Conservation (phyloP, 108 stramenopile genomes). For the Conticribra guillardii region DNA sequence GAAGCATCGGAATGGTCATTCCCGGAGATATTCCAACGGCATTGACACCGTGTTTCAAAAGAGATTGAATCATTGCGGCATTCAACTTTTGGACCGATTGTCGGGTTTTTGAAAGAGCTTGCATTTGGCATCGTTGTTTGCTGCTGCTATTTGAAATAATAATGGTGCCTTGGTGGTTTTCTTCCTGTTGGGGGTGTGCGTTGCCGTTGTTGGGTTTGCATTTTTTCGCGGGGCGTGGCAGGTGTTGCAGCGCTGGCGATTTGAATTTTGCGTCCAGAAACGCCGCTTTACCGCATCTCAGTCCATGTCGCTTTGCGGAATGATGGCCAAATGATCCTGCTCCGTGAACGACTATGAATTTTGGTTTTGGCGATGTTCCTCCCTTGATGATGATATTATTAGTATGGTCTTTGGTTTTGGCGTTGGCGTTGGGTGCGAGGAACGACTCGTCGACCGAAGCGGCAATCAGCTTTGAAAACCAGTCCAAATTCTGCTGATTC, state of each 20-base stretch:
- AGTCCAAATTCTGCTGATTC: constrained; percentile 54
- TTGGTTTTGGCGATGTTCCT: constrained; percentile 1
- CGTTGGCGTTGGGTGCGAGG: constrained; percentile 5
- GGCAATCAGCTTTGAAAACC: constrained; percentile 62
- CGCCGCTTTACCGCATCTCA: constrained; percentile 53
- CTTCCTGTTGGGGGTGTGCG: too few species aligned
- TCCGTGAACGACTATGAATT: constrained; percentile 73
- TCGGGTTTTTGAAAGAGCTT: constrained; percentile 62
- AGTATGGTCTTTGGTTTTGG: constrained; percentile 1
- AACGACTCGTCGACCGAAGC: constrained; percentile 27
- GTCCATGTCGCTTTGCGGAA: constrained; percentile 69
- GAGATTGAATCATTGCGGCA: constrained; percentile 45
- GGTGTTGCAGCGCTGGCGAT: too few species aligned
- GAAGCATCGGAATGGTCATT: constrained; percentile 50
- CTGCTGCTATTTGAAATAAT: background rate
- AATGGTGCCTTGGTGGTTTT: background rate
- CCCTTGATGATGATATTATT: background rate
- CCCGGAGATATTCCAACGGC: constrained; percentile 81
- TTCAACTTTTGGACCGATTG: constrained; percentile 78
- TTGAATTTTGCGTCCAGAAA: constrained; percentile 43
- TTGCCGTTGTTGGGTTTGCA: too few species aligned
- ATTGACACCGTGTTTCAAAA: constrained; percentile 60
- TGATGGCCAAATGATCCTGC: constrained; percentile 87
- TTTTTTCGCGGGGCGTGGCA: too few species aligned
- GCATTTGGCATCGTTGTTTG: constrained; percentile 33